phyloP scores from a whole-genome alignment of 257 asterid genomes.

The Solanum appendiculatum region DNA sequence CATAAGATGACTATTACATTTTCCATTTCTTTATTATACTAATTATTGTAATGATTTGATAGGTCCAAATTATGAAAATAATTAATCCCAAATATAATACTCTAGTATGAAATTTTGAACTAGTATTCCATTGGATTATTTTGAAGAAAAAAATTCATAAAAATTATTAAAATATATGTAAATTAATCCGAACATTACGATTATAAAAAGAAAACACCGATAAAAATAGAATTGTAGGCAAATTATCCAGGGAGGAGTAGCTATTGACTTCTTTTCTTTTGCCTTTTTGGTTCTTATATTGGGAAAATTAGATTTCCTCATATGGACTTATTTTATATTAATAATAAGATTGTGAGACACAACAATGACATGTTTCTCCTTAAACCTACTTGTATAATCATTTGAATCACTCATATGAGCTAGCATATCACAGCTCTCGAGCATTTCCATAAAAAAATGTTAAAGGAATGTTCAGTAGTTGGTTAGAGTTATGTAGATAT shows the following conservation, averaged over 20 bases:
- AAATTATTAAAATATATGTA: background rate
- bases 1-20: background rate
- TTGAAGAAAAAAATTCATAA: too few species aligned
- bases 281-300: background rate
- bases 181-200: background rate
- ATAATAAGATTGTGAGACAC: background rate
- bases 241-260: too few species aligned
- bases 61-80: background rate
- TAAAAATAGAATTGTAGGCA: background rate
- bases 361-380: background rate
- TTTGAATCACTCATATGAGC: background rate
- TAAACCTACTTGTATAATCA: background rate
- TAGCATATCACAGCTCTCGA: background rate
- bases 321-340: background rate
- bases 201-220: background rate
- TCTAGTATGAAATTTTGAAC: background rate
- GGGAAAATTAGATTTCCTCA: background rate
- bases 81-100: background rate
- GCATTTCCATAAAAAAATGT: background rate
- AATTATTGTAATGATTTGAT: background rate
- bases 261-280: background rate
- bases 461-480: too few species aligned
- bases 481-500: background rate
- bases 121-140: background rate
- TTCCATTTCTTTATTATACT: background rate